Percentiles rank a stretch among this genome's conserved stretches.
Conservation (phyloP, 2,329 filamentous ascomycete genomes). For the Pestalotiopsis sp. region DNA sequence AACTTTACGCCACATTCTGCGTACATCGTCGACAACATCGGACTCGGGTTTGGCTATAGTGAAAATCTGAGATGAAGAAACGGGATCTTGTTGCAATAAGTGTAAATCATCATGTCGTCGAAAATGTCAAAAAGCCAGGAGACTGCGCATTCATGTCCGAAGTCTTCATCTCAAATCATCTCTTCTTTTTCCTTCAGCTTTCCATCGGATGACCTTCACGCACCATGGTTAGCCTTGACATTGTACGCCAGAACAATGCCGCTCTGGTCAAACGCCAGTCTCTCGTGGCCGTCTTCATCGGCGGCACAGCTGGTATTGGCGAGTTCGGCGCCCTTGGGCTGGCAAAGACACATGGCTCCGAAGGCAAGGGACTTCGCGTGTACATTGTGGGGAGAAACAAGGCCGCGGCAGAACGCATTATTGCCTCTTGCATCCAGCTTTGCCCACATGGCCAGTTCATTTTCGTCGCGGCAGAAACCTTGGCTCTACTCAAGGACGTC, state of each 20-base stretch:
- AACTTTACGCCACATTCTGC: background rate
- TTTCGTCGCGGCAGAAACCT: constrained; percentile 31
- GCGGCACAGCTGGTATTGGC: constrained; percentile 12
- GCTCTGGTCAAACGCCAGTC: background rate
- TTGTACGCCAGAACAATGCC: background rate
- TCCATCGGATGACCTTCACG: background rate
- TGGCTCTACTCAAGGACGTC: constrained; percentile 33
- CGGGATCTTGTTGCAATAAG: no score
- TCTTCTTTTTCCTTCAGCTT: no score
- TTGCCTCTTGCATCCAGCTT: constrained; percentile 25
- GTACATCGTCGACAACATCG: background rate
- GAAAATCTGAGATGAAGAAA: background rate
- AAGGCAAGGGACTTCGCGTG: background rate
- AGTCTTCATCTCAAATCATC: background rate
- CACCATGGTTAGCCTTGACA: background rate
- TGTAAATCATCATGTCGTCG: no score
- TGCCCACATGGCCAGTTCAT: constrained; percentile 31
- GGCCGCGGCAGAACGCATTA: constrained; percentile 23
- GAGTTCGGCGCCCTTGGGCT: constrained; percentile 4
- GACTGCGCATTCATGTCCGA: no score
- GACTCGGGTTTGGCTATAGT: background rate
- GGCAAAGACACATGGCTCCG: background rate
- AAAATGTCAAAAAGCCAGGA: no score
- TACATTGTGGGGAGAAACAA: constrained; percentile 28
- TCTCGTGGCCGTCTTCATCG: constrained; percentile 9